Conservation (phyloP, 345 rosid genomes). For the Linum lewisii region DNA sequence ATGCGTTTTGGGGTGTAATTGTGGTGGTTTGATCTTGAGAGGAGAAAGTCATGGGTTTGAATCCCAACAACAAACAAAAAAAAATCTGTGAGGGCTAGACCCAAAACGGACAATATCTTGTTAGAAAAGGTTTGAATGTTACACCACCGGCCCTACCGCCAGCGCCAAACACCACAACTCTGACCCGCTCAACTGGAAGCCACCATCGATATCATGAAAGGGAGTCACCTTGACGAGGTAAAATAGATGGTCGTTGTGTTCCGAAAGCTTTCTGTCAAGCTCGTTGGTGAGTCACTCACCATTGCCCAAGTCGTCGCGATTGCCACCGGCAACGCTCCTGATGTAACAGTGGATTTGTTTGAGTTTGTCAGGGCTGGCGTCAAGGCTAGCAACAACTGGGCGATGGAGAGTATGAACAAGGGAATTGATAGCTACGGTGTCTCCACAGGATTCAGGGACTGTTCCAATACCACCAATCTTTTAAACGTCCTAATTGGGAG, state of each 20-base stretch:
- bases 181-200: conserved; percentile 2
- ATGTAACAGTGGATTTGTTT: not conserved
- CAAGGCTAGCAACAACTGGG: conserved; percentile 6
- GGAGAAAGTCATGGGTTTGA: too few species aligned
- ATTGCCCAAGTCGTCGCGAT: not conserved
- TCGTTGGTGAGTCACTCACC: not conserved
- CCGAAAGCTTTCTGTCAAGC: not conserved
- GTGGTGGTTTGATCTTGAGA: too few species aligned
- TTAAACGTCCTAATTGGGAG: too few species aligned
- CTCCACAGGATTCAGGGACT: conserved; percentile 6
- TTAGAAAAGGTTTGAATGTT: too few species aligned
- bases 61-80: too few species aligned
- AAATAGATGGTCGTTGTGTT: not conserved
- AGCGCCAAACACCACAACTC: not conserved
- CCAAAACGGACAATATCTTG: too few species aligned
- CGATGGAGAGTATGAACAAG: conserved; percentile 1
- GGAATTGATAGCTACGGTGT: conserved; percentile 4
- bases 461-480: too few species aligned
- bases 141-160: not conserved
- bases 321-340: not conserved
- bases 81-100: too few species aligned
- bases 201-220: not conserved
- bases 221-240: conserved; percentile 3
- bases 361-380: not conserved
- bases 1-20: too few species aligned